Evolutionary conservation across 2,329 filamentous ascomycete species (phyloP), one percentile per base, ranked within the genome.

Genomic region (Clonostachys chloroleuca): DNA sequence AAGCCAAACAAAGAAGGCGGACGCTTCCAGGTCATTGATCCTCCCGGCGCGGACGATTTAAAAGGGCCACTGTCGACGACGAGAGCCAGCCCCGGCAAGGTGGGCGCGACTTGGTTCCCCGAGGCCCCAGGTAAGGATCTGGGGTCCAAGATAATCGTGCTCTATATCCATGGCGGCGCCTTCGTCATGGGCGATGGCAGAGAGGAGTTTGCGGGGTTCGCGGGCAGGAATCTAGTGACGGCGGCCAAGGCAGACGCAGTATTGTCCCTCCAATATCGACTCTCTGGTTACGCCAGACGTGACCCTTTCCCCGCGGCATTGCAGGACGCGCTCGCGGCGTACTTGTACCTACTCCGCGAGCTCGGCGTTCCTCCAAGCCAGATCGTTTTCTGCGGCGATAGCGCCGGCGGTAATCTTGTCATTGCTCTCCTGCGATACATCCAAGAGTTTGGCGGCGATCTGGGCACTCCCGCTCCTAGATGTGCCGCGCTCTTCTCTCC

Each of bases 121-220:
- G 6, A 45, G 51, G 6, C 24, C 24, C 24, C 24, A 30, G 10
- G 9, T 30, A 30, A 30, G 24, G 24, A 30, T 30, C 24, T 9
- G 7, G 24, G 24, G 1, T 30, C 24, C 24, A 30, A 30, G 24
- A 10, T 30, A 3, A 30, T 30, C 8, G 24, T 30, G 24, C 52
- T 66, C 30, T 59, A 65, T 40, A 50, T 66, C 40, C 63, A 65
- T 40, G 63, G 63, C 18, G 61, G 62, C 13, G 62, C 53, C 12
- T 65, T 55, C 48, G 57, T 60, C n/a, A 43, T 63, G 6, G 58
- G 57, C 8, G 54, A 56, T 30, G 60, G 62, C 2, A 57, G 61
- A 13, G 59, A 62, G 37, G 43, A 39, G 4, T 56, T 59, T 46
- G 54, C 54, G 2, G 58, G 54, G 10, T 64, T 56, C 47, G 40